These are phyloP conservation scores for Babesia sp. DNA, from an alignment of 169 alveolate genomes.

Conservation along the genomic window DNA sequence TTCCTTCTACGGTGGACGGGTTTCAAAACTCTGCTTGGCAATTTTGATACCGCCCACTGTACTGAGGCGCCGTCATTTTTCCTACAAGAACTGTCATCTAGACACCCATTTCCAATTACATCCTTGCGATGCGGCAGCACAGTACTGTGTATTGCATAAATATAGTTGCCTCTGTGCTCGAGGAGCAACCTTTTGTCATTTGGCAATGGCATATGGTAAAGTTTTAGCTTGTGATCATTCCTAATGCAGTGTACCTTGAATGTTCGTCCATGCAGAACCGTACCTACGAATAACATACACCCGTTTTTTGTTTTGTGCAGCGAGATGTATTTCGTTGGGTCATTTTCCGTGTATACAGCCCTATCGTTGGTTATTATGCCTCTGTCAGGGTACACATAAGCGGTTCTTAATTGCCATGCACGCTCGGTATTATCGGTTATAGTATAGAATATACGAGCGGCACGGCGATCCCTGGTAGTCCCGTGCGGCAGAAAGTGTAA, in stretches of 20 bases:
- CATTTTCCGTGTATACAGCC: conserved; percentile 30
- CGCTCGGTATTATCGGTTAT: conserved; percentile 23
- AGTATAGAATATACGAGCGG: conserved; percentile 39
- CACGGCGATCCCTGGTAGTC: not conserved
- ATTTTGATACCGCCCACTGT: not conserved
- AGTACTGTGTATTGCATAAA: conserved; percentile 14
- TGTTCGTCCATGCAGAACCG: conserved; percentile 18
- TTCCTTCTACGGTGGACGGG: not conserved
- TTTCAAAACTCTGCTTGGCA: not conserved
- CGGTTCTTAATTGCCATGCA: conserved; percentile 18
- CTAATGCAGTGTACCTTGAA: conserved; percentile 8
- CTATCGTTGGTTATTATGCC: conserved; percentile 12
- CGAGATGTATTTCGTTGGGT: conserved; percentile 40
- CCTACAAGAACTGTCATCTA: not conserved
- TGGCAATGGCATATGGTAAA: conserved; percentile 27
- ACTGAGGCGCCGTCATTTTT: not conserved
- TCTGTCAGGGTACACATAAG: not conserved
- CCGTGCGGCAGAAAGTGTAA: conserved; percentile 47
- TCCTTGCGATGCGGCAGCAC: not conserved
- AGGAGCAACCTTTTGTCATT: conserved; percentile 19
- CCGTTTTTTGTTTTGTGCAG: conserved; percentile 46
- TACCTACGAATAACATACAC: conserved; percentile 29
- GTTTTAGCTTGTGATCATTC: not conserved
- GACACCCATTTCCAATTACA: not conserved
- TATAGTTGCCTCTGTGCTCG: conserved; percentile 19